Conservation (phyloP, 1,139 yeast genomes). For the Saccharomyces uvarum region DNA sequence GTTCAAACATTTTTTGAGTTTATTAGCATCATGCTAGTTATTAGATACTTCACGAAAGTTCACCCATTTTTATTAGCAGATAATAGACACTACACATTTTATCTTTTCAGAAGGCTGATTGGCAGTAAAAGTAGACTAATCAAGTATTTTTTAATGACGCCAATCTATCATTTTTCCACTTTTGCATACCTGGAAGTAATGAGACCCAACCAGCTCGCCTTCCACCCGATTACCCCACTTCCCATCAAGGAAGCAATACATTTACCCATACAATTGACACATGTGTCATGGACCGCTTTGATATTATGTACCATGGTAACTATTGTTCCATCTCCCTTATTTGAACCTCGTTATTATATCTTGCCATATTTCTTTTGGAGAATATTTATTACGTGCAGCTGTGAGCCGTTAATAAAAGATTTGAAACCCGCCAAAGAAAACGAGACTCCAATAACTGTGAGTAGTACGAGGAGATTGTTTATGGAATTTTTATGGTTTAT, state of each 20-base stretch:
- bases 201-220: slow-evolving; percentile 32
- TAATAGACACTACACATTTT: slow-evolving; percentile 88
- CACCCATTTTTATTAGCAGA: slow-evolving; percentile 93
- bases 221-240: slow-evolving; percentile 31
- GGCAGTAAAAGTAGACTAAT: slow-evolving; percentile 35
- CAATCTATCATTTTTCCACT: slow-evolving; percentile 64
- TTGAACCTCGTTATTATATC: slow-evolving; percentile 90
- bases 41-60: slow-evolving; percentile 58
- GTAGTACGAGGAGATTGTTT: slow-evolving; percentile 35
- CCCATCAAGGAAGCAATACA: slow-evolving; percentile 32
- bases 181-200: slow-evolving; percentile 41
- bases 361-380: slow-evolving; percentile 75
- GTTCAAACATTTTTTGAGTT: slow-evolving; percentile 29
- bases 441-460: slow-evolving; percentile 18
- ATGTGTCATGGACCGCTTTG: slow-evolving; percentile 41
- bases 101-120: slow-evolving; percentile 63
- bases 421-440: slow-evolving; percentile 14
- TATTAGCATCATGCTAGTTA: slow-evolving; percentile 40
- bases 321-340: slow-evolving; percentile 78
- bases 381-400: slow-evolving; percentile 42
- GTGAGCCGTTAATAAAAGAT: slow-evolving; percentile 31
- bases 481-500: slow-evolving; percentile 58
- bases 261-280: slow-evolving; percentile 36
- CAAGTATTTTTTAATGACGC: slow-evolving; percentile 39
- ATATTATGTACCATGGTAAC: slow-evolving; percentile 50